Evolutionary conservation across 2,329 filamentous ascomycete genomes (phyloP).

Genomic region (Penicillium sp.): DNA sequence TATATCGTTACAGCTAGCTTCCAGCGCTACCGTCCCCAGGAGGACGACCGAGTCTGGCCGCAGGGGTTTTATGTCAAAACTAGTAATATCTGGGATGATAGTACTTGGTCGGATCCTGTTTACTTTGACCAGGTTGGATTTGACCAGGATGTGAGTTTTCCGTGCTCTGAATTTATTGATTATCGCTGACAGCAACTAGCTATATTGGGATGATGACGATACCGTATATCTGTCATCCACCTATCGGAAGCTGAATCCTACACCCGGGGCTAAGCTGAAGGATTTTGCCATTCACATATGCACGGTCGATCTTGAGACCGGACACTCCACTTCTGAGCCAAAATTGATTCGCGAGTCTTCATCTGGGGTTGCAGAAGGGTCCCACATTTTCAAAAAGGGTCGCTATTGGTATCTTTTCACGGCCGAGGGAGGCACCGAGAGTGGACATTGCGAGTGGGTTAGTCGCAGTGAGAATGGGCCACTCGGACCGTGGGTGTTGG

Average conservation of each 20-base stretch:
- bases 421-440: slow-evolving; percentile 62
- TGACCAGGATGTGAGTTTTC: slow-evolving; percentile 54
- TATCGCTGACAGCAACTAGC: slow-evolving; percentile 25
- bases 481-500: slow-evolving; percentile 67
- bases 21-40: slow-evolving; percentile 43
- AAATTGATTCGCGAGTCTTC: slow-evolving; percentile 51
- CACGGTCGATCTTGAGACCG: slow-evolving; percentile 38
- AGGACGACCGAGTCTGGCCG: slow-evolving; percentile 55
- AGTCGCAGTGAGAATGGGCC: slow-evolving; percentile 55
- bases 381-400: slow-evolving; percentile 58
- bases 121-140: slow-evolving; percentile 61
- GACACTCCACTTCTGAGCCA: slow-evolving; percentile 36
- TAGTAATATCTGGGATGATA: slow-evolving; percentile 56
- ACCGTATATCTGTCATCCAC: slow-evolving; percentile 55
- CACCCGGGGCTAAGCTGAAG: slow-evolving; percentile 47
- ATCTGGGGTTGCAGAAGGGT: slow-evolving; percentile 55
- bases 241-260: slow-evolving; percentile 42
- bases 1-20: slow-evolving; percentile 55
- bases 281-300: slow-evolving; percentile 54
- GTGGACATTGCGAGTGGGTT: slow-evolving; percentile 65
- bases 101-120: slow-evolving; percentile 58
- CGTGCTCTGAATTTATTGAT: not conserved
- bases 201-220: slow-evolving; percentile 58
- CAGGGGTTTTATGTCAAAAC: slow-evolving; percentile 61
- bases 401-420: slow-evolving; percentile 59